Evolutionary conservation across 2,329 filamentous ascomycete species (phyloP).

Genomic region (Pyrenophora graminea): DNA sequence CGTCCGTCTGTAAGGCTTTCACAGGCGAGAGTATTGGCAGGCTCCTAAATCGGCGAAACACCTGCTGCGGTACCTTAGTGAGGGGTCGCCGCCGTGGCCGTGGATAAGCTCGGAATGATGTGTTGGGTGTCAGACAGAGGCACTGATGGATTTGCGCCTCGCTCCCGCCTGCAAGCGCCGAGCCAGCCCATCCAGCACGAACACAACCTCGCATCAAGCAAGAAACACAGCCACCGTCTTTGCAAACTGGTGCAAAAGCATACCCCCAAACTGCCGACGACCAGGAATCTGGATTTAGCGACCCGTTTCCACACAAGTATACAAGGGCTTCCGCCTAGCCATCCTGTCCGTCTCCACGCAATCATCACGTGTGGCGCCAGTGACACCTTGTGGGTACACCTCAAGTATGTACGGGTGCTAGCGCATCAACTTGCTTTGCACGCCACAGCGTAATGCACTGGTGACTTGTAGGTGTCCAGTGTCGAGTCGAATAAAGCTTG

Average conservation of each 20-base stretch:
- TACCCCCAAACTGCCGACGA: neutral
- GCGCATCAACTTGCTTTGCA: constrained; percentile 12
- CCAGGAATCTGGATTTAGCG: neutral
- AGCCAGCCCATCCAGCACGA: constrained; percentile 13
- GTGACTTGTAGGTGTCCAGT: neutral
- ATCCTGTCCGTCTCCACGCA: constrained; percentile 6
- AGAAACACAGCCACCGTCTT: neutral
- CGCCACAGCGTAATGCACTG: constrained; percentile 2
- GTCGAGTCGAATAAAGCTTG: constrained; percentile 15
- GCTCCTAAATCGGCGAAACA: constrained; percentile 36
- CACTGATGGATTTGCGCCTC: constrained; percentile 23
- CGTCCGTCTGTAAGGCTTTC: constrained; percentile 35
- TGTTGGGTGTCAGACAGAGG: constrained; percentile 35
- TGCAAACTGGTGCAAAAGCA: neutral
- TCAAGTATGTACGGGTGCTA: constrained; percentile 4
- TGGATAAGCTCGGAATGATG: constrained; percentile 47
- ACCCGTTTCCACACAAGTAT: constrained; percentile 1
- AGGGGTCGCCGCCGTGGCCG: constrained; percentile 37
- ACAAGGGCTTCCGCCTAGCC: neutral
- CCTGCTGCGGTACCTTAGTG: constrained; percentile 31
- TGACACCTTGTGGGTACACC: constrained; percentile 1
- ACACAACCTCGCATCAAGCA: neutral
- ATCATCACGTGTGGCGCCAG: constrained; percentile 15
- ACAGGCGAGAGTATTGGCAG: constrained; percentile 40
- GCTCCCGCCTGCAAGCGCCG: constrained; percentile 22